Base-by-base conservation (phyloP, 1,284 basidiomycete genomes). In the Malassezia dermatis region DNA sequence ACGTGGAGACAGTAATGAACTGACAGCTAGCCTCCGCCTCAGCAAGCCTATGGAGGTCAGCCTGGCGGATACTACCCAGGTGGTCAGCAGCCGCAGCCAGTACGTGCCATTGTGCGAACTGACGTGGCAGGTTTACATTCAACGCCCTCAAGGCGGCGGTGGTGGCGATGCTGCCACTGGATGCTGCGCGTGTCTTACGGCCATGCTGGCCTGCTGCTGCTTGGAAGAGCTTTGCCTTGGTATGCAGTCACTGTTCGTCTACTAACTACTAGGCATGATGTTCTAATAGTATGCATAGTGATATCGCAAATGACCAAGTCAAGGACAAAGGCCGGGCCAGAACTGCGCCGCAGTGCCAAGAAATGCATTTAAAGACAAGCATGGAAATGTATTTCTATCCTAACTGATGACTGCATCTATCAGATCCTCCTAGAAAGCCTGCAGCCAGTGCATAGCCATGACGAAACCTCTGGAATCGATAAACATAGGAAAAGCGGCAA, bases 131-230 rank as follows among this genome's bases (percentile, higher is more conserved):
- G 55, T 57, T n/a, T 64, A 64, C 41, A 53, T 64, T 12, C 62
- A 64, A 46, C 61, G 57, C 13, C 62, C 61, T 15, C 61, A 62
- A 51, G 44, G 53, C 21, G 58, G 61, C 34, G 55, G 31, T 21
- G 58, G 58, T 37, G 53, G 34, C 17, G 61, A 46, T 35, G 61
- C 53, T 15, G 56, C 35, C 10, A 31, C 46, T 0, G 62, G 62
- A 26, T 64, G 62, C 48, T 63, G 61, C 42, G 62, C 62, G 13
- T 64, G 62, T 42, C 35, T 64, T 26, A 58, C 49, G 7, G 62
- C 58, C 31, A 40, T 56, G 26, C 50, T 53, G 4, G 51, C 59
- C 8, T 64, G 62, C 51, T 64, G 62, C 49, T 64, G 62, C 43
- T 44, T 58, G 26, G 61, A 63, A 45, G 62, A 64, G 35, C 41